phyloP scores from a whole-genome alignment of 2,329 filamentous ascomycete genomes.

The Penicillium hesseltinei region DNA sequence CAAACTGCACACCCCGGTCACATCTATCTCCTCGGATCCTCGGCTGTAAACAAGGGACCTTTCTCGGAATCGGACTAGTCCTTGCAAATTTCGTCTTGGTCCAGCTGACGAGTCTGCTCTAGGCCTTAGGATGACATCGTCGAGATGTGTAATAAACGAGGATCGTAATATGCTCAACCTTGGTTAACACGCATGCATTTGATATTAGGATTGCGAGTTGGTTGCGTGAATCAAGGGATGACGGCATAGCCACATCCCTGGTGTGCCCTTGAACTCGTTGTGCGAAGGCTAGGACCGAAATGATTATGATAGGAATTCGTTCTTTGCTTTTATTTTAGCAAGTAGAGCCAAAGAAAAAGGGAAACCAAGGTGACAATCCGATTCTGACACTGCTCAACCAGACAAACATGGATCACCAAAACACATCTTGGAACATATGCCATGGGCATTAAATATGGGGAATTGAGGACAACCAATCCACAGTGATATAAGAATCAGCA shows the following conservation, averaged over 20 bases:
- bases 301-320: not conserved
- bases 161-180: conserved; percentile 3
- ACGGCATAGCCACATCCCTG: not conserved
- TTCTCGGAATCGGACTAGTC: not conserved
- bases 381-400: not conserved
- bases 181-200: not conserved
- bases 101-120: not conserved
- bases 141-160: not conserved
- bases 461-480: conserved; percentile 13
- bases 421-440: not conserved
- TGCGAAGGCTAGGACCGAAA: too few species aligned
- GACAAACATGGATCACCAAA: not conserved
- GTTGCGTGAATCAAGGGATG: conserved; percentile 1
- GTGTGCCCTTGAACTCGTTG: not conserved
- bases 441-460: conserved; percentile 2
- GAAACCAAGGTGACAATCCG: too few species aligned
- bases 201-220: not conserved
- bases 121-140: not conserved
- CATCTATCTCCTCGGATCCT: not conserved
- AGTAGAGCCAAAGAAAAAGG: not conserved
- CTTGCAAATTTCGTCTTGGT: not conserved
- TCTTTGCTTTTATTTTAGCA: not conserved
- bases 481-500: conserved; percentile 3
- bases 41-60: not conserved
- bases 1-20: not conserved